These are phyloP conservation scores for Penicillium rolfsii DNA, from an alignment of 2,329 filamentous ascomycete genomes.

Conservation along the genomic window DNA sequence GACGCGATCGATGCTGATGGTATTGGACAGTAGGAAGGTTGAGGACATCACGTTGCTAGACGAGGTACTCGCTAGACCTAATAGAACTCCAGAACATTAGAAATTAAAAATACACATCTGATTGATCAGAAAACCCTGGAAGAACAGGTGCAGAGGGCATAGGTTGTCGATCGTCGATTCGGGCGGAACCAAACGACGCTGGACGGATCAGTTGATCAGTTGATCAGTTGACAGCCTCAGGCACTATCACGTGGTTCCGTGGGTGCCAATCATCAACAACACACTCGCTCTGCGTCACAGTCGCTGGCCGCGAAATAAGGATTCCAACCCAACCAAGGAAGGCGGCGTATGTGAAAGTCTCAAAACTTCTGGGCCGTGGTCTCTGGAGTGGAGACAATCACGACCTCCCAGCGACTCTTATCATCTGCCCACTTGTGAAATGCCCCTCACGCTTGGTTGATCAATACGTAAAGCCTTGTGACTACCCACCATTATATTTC, in stretches of 20 bases:
- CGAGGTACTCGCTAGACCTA: not conserved
- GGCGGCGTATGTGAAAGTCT: not conserved
- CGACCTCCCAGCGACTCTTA: slow-evolving; percentile 7
- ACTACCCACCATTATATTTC: not conserved
- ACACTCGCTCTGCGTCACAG: not conserved
- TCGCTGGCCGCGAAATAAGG: not conserved
- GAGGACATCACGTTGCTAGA: slow-evolving; percentile 7
- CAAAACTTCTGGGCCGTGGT: slow-evolving; percentile 7
- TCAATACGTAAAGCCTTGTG: not conserved
- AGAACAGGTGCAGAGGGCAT: not conserved
- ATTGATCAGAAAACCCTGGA: not conserved
- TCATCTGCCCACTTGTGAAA: slow-evolving; percentile 6
- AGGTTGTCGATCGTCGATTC: not conserved
- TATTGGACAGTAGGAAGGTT: not conserved
- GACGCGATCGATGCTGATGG: slow-evolving; percentile 10
- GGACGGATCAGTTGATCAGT: too few species aligned
- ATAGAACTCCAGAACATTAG: not conserved
- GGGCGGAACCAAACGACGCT: not conserved
- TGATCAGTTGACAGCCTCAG: slow-evolving; percentile 7
- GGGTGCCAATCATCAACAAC: not conserved
- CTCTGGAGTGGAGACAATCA: slow-evolving; percentile 12
- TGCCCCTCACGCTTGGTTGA: slow-evolving; percentile 7
- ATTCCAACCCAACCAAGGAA: not conserved
- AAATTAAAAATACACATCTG: not conserved
- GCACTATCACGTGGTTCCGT: slow-evolving; percentile 16